Base-by-base conservation (phyloP, 805 yeast genomes). In the Cyberlindnera suaveolens region DNA sequence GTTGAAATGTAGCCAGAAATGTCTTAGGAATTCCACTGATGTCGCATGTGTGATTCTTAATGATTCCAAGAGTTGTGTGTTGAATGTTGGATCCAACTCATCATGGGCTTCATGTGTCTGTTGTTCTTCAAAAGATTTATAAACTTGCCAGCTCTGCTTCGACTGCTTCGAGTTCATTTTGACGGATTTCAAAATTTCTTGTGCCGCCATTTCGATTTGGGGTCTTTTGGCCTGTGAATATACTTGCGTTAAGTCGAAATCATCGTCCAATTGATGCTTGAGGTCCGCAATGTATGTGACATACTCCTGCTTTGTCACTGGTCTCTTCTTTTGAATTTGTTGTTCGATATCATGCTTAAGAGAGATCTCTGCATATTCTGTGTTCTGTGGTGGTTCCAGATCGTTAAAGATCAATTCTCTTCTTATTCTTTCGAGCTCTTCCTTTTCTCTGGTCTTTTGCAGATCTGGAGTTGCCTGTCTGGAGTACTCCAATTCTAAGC, bases 1-100 rank as follows among this genome's bases (percentile, higher is more conserved):
- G 46, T 73, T 74, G 52, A 76, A 76, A 56, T 78, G 81, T 1
- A 72, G 57, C 84, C 90, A 85, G 58, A 84, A 85, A 58, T 85
- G 95, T 44, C 78, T 75, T 34, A 85, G 62, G 57, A 85, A 85
- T 59, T 85, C 95, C 31, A 81, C 71, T 3, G 90, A 78, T 0
- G 93, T 82, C 1, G 82, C 76, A 57, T 85, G 90, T 14, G 82
- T 70, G 34, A 82, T 61, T 40, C 80, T 64, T 31, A 85, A 64
- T 36, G 72, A 68, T 39, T 80, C 85, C 10, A 75, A 43, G 1
- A 70, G 48, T 10, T 57, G 62, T 4, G 41, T 41, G n/a, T 69
- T 71, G n/a, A 66, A 52, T 14, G 48, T 54, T 6, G 64, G 55
- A 40, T 55, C 60, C 3, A 60, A 52, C 36, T 66, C 70, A 15